phyloP scores from a whole-genome alignment of 2,329 filamentous ascomycete genomes.

The Cladorrhinum sp. region DNA sequence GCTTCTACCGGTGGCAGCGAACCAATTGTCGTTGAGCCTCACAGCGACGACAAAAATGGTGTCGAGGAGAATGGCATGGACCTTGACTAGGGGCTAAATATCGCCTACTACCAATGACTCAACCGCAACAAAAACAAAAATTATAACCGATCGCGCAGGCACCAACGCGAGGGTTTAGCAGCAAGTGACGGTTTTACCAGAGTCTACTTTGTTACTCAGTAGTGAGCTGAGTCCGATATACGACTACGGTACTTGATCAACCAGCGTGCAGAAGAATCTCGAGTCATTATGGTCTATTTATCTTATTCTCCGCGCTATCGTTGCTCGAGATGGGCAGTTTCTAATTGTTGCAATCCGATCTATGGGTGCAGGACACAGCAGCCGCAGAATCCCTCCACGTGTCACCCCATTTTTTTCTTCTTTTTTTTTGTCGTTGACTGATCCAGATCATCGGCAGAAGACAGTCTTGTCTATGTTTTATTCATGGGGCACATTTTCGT shows the following conservation, averaged over 20 bases:
- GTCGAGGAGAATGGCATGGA: constrained; percentile 18
- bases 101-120: background rate
- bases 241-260: background rate
- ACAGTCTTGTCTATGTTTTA: too few relatives aligned
- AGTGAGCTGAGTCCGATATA: background rate
- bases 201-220: background rate
- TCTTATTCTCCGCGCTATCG: background rate
- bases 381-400: too few relatives aligned
- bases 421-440: too few relatives aligned
- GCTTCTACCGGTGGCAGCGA: background rate
- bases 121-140: background rate
- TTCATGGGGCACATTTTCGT: too few relatives aligned
- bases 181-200: background rate
- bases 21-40: constrained; percentile 19
- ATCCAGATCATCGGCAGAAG: too few relatives aligned
- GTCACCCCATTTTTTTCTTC: too few relatives aligned
- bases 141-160: background rate
- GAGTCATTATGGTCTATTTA: background rate
- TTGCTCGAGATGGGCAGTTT: too few relatives aligned
- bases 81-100: constrained; percentile 8
- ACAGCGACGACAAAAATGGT: constrained; percentile 16
- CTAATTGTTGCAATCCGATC: too few relatives aligned
- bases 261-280: background rate
- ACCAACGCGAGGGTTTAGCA: background rate
- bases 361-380: too few relatives aligned